Evolutionary conservation across 441 rosid species (phyloP), one percentile per base, ranked within the genome.

Genomic region (Erodium trifolium): DNA sequence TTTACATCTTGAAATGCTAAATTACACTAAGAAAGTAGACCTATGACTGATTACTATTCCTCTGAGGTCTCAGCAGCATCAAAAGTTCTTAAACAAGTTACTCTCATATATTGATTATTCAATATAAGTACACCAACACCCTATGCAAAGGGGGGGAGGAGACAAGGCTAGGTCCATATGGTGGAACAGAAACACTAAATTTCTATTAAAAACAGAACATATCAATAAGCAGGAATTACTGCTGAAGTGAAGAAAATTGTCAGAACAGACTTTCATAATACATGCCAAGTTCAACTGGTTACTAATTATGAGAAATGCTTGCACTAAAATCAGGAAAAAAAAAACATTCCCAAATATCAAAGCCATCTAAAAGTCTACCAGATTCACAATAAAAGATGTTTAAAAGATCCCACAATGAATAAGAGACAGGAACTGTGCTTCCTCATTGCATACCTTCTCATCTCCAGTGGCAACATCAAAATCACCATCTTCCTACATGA

Each of bases 401-500:
- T n/a, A 39, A 70, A 67, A 63, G 51, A 35, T 68, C 14, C 62
- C 57, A 63, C 41, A 77, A 68, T 55, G 67, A 45, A 62, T 12
- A 60, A 31, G 43, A 39, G 45, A 63, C 65, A 60, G 69, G 70
- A 59, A 69, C 43, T 69, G 75, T 65, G 67, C 72, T 66, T 73
- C 78, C 67, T 71, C 43, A 67, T 69, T 67, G 18, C 75, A 59
- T 80, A 92, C 96, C 92, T 88, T 87, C 67, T 92, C 99, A 65
- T 90, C 98, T 65, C 82, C 95, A 35, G 79, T 78, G 77, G 87
- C 84, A 68, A 85, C 75, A 81, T 85, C 74, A 78, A 87, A 95
- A 78, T 92, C 99, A 47, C 86, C 89, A 89, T 95, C 99, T 77
- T 89, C 99, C 99, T 92, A 83, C 85, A 89, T 69, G 67, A 71